Evolutionary conservation across 306 rosid genomes (phyloP).

Genomic region (Pterocarpus macrocarpus): DNA sequence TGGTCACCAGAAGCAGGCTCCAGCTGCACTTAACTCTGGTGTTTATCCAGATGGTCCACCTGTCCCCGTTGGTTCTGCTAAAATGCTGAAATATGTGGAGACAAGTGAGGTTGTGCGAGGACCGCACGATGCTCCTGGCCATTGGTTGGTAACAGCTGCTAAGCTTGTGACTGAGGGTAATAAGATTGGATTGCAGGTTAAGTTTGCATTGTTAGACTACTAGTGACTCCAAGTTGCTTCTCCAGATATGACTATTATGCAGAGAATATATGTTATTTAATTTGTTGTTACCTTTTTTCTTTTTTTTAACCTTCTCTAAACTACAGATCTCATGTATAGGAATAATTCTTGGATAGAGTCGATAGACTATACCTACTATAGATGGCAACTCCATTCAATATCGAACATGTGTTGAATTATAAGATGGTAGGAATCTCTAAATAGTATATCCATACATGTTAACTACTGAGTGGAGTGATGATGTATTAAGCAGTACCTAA

Average conservation of each 20-base stretch:
- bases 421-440: background rate
- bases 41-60: conserved; percentile 86
- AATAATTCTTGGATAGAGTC: background rate
- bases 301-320: background rate
- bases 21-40: conserved; percentile 73
- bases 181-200: conserved; percentile 75
- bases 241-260: conserved; percentile 32
- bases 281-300: conserved; percentile 33
- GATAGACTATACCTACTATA: background rate
- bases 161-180: conserved; percentile 74
- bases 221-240: conserved; percentile 42
- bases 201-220: conserved; percentile 88
- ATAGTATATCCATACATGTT: too few relatives aligned
- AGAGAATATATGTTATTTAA: background rate
- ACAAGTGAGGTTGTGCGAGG: conserved; percentile 74
- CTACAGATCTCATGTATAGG: conserved; percentile 6
- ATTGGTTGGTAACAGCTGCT: conserved; percentile 86
- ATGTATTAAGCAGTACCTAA: too few relatives aligned
- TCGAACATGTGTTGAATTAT: background rate
- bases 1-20: conserved; percentile 64
- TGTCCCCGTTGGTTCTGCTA: conserved; percentile 54
- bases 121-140: conserved; percentile 83
- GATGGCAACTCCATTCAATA: background rate
- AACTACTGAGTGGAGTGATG: background rate
- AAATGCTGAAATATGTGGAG: conserved; percentile 77